Conservation (phyloP, 2,329 filamentous ascomycete genomes). For the Xylariales sp. region DNA sequence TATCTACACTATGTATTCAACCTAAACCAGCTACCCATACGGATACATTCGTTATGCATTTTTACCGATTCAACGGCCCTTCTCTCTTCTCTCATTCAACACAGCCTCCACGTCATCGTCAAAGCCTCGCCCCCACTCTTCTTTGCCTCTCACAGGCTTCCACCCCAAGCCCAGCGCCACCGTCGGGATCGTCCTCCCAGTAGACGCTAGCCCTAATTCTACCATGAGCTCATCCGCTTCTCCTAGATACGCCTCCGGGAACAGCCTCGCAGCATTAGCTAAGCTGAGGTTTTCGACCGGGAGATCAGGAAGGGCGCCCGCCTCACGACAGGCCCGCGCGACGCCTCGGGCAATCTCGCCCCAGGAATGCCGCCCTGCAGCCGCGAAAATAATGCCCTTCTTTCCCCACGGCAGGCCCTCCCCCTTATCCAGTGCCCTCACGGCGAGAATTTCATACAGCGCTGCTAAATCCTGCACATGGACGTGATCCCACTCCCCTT, state of each 20-base stretch:
- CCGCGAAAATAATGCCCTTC: constrained; percentile 57
- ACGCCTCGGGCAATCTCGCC: constrained; percentile 52
- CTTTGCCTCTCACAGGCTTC: constrained; percentile 49
- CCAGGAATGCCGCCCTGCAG: constrained; percentile 56
- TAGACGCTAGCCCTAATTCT: constrained; percentile 52
- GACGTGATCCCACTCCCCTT: constrained; percentile 57
- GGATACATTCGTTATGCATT: neutral
- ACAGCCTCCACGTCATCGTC: constrained; percentile 36
- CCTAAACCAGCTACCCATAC: too few species aligned
- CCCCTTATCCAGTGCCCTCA: constrained; percentile 47
- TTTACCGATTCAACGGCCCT: neutral
- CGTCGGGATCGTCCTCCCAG: constrained; percentile 43
- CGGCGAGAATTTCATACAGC: constrained; percentile 55
- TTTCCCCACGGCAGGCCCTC: constrained; percentile 52
- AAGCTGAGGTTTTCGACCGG: constrained; percentile 47
- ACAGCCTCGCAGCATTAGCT: constrained; percentile 40
- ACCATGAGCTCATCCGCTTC: constrained; percentile 38
- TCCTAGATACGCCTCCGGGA: constrained; percentile 41
- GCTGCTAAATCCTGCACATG: constrained; percentile 58
- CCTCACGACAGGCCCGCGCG: constrained; percentile 48
- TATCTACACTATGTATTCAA: too few species aligned
- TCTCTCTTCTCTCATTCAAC: constrained; percentile 28
- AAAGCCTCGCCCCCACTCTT: constrained; percentile 40
- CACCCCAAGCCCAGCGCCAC: constrained; percentile 48
- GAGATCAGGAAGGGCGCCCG: constrained; percentile 48